Evolutionary conservation across 73 alveolate genomes (phyloP), one percentile per base, ranked within the genome.

Genomic region (Paramecium caudatum): DNA sequence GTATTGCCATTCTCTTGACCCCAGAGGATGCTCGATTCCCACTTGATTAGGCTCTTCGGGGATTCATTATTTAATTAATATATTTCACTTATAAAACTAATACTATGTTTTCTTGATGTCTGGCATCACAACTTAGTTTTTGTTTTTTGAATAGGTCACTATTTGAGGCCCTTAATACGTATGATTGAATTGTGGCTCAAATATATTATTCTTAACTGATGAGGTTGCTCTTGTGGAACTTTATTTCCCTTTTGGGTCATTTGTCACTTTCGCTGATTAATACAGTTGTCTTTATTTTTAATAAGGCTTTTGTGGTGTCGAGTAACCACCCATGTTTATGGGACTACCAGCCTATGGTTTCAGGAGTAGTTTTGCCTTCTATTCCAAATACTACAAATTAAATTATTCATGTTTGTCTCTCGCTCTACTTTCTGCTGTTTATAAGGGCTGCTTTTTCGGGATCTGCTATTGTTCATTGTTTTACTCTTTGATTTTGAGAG

Each of bases 1-100:
- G 50, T 32, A 32, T 32, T 10, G 61, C 84, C 33, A 68, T 17
- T 68, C 32, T 34, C 15, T 68, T 68, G 3, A 37, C 17, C 7
- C 55, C 84, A 68, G 84, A 68, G 15, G 47, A 68, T 10, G 84
- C 61, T 41, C 61, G 25, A 32, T 32, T 34, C 21, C 50, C 50
- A 33, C 84, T 68, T 68, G 84, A 68, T 68, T 68, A 68, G 19
- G 84, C 30, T 68, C 84, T 68, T 43, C 84, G 47, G 34, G 84
- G 84, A 68, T 68, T 68, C 84, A 68, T 68, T 68, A 68, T 25
- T 34, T 68, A 68, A 34, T 68, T 68, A 68, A 25, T 32, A 68
- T 68, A 68, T 68, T 41, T 55, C 80, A 55, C 80, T 55, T 55
- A 43, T 55, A 55, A 27, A 55, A 55, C 23, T 55, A 27, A 37